phyloP scores from a whole-genome alignment of 2,329 filamentous ascomycete species.

The Colletotrichum agaves region DNA sequence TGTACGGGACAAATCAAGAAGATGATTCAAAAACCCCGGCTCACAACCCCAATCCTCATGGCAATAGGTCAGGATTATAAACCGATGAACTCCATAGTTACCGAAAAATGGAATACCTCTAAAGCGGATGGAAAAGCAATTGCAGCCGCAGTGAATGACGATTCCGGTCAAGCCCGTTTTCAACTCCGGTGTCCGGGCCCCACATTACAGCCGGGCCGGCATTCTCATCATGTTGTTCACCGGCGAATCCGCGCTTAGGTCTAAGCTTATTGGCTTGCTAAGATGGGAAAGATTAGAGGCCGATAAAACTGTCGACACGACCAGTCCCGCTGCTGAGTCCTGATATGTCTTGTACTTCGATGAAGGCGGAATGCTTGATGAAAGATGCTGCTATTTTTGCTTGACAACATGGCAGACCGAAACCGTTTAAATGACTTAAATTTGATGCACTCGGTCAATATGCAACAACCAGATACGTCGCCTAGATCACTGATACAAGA shows the following conservation, averaged over 20 bases:
- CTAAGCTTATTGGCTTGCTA: neutral
- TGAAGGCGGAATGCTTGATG: neutral
- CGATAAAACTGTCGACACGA: neutral
- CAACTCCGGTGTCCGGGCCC: neutral
- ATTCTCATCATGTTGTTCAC: neutral
- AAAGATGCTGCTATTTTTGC: constrained; percentile 1
- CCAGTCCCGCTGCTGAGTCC: neutral
- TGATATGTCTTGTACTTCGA: too few species aligned
- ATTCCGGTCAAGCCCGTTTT: neutral
- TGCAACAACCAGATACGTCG: neutral
- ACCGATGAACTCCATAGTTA: neutral
- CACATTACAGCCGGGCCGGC: neutral
- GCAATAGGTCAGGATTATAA: neutral
- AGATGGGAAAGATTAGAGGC: too few species aligned
- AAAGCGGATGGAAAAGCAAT: neutral
- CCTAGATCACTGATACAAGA: neutral
- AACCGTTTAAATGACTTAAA: neutral
- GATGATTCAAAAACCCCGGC: neutral
- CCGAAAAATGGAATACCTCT: neutral
- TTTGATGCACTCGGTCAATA: neutral
- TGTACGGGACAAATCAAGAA: too few species aligned
- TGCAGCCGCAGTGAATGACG: neutral
- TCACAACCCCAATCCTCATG: neutral
- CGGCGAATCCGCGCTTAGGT: neutral
- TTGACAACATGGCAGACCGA: neutral